Base-by-base conservation (phyloP, 1,284 basidiomycete species). In the Puccinia sorghi region DNA sequence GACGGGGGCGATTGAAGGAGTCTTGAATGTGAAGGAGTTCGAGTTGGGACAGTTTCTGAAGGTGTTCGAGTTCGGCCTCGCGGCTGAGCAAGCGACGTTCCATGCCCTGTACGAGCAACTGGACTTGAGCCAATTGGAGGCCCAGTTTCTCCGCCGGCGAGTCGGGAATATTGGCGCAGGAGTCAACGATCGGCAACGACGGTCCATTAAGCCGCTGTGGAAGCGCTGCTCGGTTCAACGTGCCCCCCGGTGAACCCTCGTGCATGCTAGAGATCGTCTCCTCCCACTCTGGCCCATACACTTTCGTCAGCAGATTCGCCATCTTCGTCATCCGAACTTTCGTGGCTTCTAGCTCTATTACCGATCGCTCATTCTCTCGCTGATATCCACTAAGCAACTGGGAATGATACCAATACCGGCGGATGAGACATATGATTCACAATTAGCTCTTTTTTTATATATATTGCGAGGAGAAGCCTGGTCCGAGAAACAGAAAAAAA, bases 261-360 rank as follows among this genome's bases (percentile, higher is more conserved):
- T 78, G 67, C 27, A 78, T 37, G 39, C 27, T 69, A 9, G 27
- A 32, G 20, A 72, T 64, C 25, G 76, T 72, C 1, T 79, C 76
- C 41, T 79, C 76, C 76, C 76, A 79, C 41, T 79, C 76, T n/a
- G 76, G 57, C 46, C 76, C 76, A 72, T 79, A 79, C 37, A 79
- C 57, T 72, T 79, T 79, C 4, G 46, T 9, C 12, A 79, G 56
- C 20, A 79, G 32, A 27, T 71, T 72, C 13, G 50, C 41, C 76
- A 79, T 79, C 32, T 79, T 79, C 22, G 32, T 48, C 48, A 61
- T 71, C 37, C 64, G 72, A 8, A 43, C 59, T 52, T 79, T 72
- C 43, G 57, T 57, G 20, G 56, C 67, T 64, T 79, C 76, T 61
- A 79, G 37, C 46, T 79, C 69, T 20, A 79, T 79, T 15, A 72